Conservation (phyloP, 495 filamentous ascomycete species). For the Amphirosellinia nigrospora region DNA sequence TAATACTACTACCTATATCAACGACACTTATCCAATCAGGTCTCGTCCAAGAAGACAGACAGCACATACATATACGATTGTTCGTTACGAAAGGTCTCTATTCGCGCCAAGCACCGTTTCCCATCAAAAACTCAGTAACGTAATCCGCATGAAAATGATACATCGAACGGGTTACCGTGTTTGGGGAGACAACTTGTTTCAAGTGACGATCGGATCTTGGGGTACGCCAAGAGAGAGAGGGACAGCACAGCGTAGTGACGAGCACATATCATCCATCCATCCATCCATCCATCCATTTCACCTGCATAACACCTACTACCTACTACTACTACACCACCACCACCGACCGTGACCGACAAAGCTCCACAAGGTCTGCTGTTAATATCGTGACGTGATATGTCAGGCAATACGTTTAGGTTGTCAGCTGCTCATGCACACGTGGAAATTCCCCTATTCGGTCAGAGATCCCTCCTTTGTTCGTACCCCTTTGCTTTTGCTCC, state of each 20-base stretch:
- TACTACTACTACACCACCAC: too few species aligned
- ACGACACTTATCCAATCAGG: neutral
- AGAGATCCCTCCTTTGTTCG: neutral
- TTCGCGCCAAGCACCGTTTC: neutral
- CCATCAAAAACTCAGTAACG: neutral
- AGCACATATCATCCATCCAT: neutral
- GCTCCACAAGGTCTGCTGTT: neutral
- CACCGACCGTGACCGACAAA: neutral
- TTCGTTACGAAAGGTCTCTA: neutral
- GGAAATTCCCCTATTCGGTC: slow-evolving; percentile 12
- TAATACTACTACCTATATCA: slow-evolving; percentile 4
- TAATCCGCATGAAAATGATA: slow-evolving; percentile 8
- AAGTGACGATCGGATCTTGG: slow-evolving; percentile 17
- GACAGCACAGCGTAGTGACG: neutral
- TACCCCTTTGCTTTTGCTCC: neutral
- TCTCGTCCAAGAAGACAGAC: neutral
- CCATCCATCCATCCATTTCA: neutral
- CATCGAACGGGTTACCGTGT: slow-evolving; percentile 1
- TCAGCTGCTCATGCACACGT: slow-evolving; percentile 9
- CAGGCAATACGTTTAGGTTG: slow-evolving; percentile 13
- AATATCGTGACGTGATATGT: neutral
- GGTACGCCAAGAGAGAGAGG: slow-evolving; percentile 3
- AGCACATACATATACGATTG: too few species aligned
- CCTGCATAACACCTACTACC: neutral
- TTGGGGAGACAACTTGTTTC: neutral